phyloP scores from a whole-genome alignment of 2,329 filamentous ascomycete genomes.

The Aspergillus sojae region DNA sequence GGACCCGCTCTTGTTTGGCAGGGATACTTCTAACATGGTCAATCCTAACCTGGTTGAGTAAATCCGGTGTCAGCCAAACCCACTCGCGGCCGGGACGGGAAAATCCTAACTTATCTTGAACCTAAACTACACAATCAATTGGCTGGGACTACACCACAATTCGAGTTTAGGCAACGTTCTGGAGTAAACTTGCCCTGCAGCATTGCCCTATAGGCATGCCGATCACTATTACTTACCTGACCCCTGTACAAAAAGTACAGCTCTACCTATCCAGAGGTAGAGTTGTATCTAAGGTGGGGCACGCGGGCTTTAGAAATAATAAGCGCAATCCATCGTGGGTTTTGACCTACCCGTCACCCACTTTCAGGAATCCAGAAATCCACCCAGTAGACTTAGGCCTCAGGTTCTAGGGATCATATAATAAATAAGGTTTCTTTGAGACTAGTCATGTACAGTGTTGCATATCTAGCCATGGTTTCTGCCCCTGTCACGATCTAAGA shows the following conservation, averaged over 20 bases:
- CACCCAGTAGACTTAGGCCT: background rate
- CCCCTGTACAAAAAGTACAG: background rate
- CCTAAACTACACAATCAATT: background rate
- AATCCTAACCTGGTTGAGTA: background rate
- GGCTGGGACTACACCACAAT: no score
- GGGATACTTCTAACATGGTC: background rate
- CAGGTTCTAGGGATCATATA: no score
- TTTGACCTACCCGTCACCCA: background rate
- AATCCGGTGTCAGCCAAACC: background rate
- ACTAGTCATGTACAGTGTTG: no score
- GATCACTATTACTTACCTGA: background rate
- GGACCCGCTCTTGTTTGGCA: background rate
- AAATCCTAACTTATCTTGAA: background rate
- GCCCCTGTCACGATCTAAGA: no score
- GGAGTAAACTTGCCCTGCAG: rapidly evolving
- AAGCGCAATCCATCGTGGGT: background rate
- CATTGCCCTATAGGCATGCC: background rate
- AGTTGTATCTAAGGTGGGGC: background rate
- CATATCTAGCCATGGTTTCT: no score
- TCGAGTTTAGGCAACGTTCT: background rate
- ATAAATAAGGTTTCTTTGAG: no score
- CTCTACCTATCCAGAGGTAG: background rate
- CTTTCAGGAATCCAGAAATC: background rate
- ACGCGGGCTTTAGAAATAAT: background rate
- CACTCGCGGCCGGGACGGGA: background rate